Conservation (phyloP, 345 rosid genomes). For the Lepidium sativum region DNA sequence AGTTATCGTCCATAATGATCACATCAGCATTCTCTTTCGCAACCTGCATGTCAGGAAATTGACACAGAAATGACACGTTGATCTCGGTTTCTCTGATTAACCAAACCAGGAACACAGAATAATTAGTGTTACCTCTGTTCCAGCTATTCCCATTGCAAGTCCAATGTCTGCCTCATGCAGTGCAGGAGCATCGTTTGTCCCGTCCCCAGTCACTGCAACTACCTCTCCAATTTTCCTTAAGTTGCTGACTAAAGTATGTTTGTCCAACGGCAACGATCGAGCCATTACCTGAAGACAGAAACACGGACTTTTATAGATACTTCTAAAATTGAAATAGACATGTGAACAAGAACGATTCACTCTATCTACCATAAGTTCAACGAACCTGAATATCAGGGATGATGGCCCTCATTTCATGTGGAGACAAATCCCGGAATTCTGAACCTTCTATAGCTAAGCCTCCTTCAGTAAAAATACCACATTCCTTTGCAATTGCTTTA, state of each 20-base stretch:
- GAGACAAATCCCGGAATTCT: slow-evolving; percentile 46
- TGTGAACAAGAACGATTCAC: background rate
- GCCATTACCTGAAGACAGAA: slow-evolving; percentile 48
- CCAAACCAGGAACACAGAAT: background rate
- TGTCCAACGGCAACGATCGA: slow-evolving; percentile 51
- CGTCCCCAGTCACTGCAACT: slow-evolving; percentile 93
- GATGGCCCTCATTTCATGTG: slow-evolving; percentile 45
- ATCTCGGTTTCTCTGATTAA: background rate
- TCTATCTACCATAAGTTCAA: background rate
- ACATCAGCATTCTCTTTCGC: slow-evolving; percentile 84
- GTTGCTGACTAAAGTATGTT: slow-evolving; percentile 40
- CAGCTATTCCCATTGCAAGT: slow-evolving; percentile 95
- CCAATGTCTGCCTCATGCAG: slow-evolving; percentile 92
- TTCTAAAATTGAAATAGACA: background rate
- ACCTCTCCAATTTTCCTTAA: slow-evolving; percentile 52
- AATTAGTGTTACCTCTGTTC: slow-evolving; percentile 58
- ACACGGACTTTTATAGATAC: background rate
- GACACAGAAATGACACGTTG: background rate
- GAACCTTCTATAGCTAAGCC: slow-evolving; percentile 80
- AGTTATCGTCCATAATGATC: slow-evolving; percentile 78
- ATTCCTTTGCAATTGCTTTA: slow-evolving; percentile 71
- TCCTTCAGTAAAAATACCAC: slow-evolving; percentile 52
- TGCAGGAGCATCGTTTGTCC: slow-evolving; percentile 96
- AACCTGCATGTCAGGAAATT: slow-evolving; percentile 33
- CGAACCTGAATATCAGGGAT: slow-evolving; percentile 62